Evolutionary conservation across 257 asterid genomes (phyloP).

Genomic region (Nicotiana tabacum): DNA sequence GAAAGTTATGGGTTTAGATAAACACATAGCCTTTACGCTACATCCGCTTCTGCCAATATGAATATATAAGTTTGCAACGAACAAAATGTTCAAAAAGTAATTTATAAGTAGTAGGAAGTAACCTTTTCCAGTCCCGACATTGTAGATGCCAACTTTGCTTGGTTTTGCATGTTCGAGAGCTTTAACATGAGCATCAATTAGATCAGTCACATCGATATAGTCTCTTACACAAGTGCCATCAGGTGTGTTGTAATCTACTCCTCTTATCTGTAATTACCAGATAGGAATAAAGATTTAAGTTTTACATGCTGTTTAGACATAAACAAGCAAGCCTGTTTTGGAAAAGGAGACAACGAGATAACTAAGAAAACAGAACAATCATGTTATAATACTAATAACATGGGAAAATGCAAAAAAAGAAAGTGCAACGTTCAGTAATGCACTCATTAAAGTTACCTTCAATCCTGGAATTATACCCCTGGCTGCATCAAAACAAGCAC

Average conservation of each 20-base stretch:
- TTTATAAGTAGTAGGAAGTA: neutral
- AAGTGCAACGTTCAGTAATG: neutral
- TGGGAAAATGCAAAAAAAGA: too few species aligned
- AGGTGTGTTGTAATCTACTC: conserved; percentile 60
- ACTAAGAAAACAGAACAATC: neutral
- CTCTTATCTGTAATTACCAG: conserved; percentile 53
- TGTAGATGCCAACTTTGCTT: conserved; percentile 69
- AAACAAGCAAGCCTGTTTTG: neutral
- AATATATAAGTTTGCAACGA: neutral
- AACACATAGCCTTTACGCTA: too few species aligned
- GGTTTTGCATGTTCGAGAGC: conserved; percentile 72
- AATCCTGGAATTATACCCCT: conserved; percentile 86
- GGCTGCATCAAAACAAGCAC: conserved; percentile 97
- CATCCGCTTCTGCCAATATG: too few species aligned
- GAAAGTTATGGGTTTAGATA: too few species aligned
- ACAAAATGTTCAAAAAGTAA: neutral
- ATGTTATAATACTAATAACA: too few species aligned
- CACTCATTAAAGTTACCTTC: conserved; percentile 38
- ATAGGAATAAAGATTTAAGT: neutral
- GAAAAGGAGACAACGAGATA: neutral
- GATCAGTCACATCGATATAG: conserved; percentile 77
- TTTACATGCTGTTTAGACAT: neutral
- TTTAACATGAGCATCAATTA: conserved; percentile 85
- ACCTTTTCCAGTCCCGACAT: conserved; percentile 93
- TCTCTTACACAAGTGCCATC: conserved; percentile 95